Evolutionary conservation across 2,329 filamentous ascomycete genomes (phyloP), one percentile per base, ranked within the genome.

Genomic region (Paraconiothyrium sp.): DNA sequence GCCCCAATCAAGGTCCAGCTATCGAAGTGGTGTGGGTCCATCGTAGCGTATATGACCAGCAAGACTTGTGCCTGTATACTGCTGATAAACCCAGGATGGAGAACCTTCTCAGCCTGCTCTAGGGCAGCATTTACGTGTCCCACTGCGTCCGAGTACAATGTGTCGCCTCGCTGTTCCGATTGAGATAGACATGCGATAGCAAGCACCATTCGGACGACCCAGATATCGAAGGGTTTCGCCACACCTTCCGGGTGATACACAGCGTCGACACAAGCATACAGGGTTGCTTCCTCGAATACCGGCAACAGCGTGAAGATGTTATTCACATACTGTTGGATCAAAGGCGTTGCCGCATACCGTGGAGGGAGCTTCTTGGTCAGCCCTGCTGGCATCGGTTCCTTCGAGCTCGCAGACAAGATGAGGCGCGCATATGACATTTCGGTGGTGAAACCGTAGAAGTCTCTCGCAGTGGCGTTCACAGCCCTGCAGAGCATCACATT

Each of bases 1-100:
- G 95, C 94, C 7, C 94, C 95, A 59, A 97, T 92, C 64, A 97
- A 80, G 66, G 95, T 94, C 94, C 95, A 98, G 70, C 91, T 93
- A 72, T 97, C 93, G 72, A 97, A 97, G 74, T 96, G 93, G 46
- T 90, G 88, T 2, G 94, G 94, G 70, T 98, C 94, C 54, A 97
- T 84, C 82, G 95, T 91, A 3, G 94, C 90, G 76, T 97, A 98
- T 70, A 97, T 89, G 0, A 93, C 93, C 56, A 98, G 86, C 2
- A 98, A 84, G 2, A 97, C 80, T 24, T 98, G 84, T 0, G 93
- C 93, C 76, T 97, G 94, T 16, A 98, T 93, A 69, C 95, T 94
- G 1, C 88, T 87, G 27, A 93, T 87, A 58, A 93, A 92, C 22
- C 94, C 94, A 0, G 94, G 94, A 69, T 90, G 90, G 27, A 99